Conservation (phyloP, 352 stramenopile genomes). For the Pythium dissimile region DNA sequence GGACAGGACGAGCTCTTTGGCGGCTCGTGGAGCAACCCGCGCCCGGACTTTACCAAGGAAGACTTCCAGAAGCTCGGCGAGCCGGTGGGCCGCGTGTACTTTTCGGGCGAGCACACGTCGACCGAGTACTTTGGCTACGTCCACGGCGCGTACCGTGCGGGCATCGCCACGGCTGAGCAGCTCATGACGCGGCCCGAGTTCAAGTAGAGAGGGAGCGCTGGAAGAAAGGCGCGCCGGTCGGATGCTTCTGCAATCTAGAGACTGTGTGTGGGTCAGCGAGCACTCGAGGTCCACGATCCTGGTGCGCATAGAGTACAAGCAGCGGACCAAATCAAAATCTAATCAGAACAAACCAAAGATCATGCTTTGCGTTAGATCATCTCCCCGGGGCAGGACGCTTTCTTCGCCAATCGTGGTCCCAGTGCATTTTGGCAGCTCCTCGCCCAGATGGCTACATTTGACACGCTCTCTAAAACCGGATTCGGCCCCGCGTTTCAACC, state of each 20-base stretch:
- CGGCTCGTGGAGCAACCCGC: slow-evolving; percentile 8
- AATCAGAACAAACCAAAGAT: too few species aligned
- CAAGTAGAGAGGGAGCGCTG: too few species aligned
- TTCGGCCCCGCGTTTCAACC: too few species aligned
- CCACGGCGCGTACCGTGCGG: slow-evolving; percentile 5
- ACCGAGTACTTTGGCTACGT: slow-evolving; percentile 8
- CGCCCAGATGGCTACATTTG: slow-evolving; percentile 1
- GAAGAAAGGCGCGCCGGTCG: too few species aligned
- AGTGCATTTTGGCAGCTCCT: too few species aligned
- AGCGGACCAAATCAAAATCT: neutral
- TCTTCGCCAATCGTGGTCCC: too few species aligned
- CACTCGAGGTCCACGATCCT: too few species aligned
- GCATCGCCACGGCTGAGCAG: slow-evolving; percentile 2
- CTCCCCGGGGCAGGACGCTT: too few species aligned
- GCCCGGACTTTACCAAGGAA: slow-evolving; percentile 1
- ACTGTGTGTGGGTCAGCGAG: too few species aligned
- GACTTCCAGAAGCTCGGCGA: slow-evolving; percentile 4
- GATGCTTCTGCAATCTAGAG: too few species aligned
- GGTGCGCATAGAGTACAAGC: neutral
- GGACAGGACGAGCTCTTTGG: slow-evolving; percentile 3
- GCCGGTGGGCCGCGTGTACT: slow-evolving; percentile 1
- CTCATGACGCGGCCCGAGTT: neutral
- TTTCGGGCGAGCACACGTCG: slow-evolving; percentile 2
- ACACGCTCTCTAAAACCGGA: neutral
- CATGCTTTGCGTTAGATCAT: too few species aligned